Evolutionary conservation across 2,329 filamentous ascomycete genomes (phyloP).

Genomic region (Penicillium palitans): DNA sequence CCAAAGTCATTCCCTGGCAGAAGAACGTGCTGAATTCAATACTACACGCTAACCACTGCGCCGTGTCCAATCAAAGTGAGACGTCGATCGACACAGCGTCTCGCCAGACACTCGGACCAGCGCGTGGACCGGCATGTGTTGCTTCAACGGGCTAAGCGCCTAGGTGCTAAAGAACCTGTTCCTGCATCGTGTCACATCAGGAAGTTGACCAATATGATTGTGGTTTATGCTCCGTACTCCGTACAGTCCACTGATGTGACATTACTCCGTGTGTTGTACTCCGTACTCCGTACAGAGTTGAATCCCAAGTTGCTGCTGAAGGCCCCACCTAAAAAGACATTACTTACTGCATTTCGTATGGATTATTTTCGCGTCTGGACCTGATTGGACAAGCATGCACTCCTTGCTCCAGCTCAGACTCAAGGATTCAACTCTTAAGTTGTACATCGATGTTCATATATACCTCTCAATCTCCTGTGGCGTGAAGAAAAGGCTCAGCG

Average conservation of each 20-base stretch:
- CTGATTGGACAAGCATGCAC: not conserved
- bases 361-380: not conserved
- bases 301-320: not conserved
- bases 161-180: conserved; percentile 1
- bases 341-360: not conserved
- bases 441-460: not conserved
- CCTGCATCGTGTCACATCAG: conserved; percentile 11
- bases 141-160: conserved; percentile 18
- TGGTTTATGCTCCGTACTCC: not conserved
- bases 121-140: conserved; percentile 15
- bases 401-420: not conserved
- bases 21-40: conserved; percentile 12
- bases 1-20: not conserved
- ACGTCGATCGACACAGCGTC: conserved; percentile 6
- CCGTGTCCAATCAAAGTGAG: conserved; percentile 15
- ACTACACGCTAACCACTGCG: conserved; percentile 2
- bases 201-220: conserved; percentile 8
- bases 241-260: no score
- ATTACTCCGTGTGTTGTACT: not conserved
- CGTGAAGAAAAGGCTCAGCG: not conserved
- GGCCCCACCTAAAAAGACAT: not conserved
- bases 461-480: not conserved
- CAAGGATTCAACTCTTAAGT: not conserved
- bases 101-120: conserved; percentile 18
- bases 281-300: no score